phyloP scores from a whole-genome alignment of 2,329 filamentous ascomycete species.

The Diaporthe helianthi region DNA sequence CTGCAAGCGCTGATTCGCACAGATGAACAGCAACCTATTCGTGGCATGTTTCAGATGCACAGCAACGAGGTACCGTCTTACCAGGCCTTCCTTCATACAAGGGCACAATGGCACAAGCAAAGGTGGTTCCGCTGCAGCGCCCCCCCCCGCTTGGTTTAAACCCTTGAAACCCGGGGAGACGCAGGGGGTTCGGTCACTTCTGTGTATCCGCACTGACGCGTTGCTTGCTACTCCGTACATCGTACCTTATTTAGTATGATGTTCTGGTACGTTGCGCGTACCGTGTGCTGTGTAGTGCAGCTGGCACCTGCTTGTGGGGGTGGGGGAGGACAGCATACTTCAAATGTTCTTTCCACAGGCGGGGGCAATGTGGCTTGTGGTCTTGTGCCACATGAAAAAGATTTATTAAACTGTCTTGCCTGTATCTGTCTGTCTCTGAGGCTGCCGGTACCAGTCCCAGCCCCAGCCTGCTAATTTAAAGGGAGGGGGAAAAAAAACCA shows the following conservation, averaged over 20 bases:
- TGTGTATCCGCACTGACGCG: constrained; percentile 13
- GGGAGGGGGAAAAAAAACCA: too few species aligned
- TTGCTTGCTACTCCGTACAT: background rate
- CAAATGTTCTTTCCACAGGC: background rate
- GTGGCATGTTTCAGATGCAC: constrained; percentile 23
- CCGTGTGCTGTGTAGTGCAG: background rate
- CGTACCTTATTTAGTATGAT: background rate
- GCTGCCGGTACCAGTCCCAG: background rate
- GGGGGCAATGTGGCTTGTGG: background rate
- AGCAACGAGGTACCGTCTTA: constrained; percentile 18
- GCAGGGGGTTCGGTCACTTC: constrained; percentile 13
- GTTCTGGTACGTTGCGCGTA: too few species aligned
- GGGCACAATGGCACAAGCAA: background rate
- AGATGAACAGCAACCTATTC: constrained; percentile 27
- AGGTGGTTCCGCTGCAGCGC: constrained; percentile 13
- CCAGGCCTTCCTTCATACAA: too few species aligned
- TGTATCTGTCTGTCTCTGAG: background rate
- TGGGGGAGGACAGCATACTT: too few species aligned
- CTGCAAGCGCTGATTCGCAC: constrained; percentile 26
- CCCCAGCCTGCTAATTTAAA: background rate
- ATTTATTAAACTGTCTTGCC: background rate
- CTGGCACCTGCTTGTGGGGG: too few species aligned
- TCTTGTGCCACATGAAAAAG: background rate
- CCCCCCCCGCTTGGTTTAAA: constrained; percentile 7
- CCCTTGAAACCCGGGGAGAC: constrained; percentile 26